Base-by-base conservation (phyloP, 2,329 filamentous ascomycete species). In the Penicillium sp. region DNA sequence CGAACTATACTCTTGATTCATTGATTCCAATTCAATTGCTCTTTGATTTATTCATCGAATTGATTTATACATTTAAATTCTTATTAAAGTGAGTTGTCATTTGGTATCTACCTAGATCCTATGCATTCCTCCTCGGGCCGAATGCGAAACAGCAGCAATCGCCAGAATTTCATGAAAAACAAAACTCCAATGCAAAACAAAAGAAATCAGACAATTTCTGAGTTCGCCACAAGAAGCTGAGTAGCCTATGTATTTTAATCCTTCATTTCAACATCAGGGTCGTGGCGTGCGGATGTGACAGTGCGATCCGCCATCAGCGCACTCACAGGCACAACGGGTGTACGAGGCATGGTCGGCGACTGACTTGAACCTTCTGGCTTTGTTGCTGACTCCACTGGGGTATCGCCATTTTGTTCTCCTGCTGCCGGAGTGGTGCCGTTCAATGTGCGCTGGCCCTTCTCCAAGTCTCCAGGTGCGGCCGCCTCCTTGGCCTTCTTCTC, bases 181-280 rank as follows among this genome's bases (percentile, higher is more conserved):
- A 47, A 57, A 63, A 66, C 59, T 63, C 62, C 62, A 57, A 64
- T 63, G 58, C 64, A 65, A 66, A 58, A 22, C 39, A 53, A 24
- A 55, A 52, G 48, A 51, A 48, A 43, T 41, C 41, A 52, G 52
- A 53, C 19, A 21, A 5, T 22, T 41, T 59, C 56, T 55, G 49
- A 58, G 57, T 47, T 29, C 52, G 48, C 46, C 48, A 48, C 55
- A 49, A 14, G 37, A 29, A 13, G 19, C 27, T 43, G 45, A 21
- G 16, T 11, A 29, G 19, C 31, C 21, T 11, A 53, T 19, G 19
- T n/a, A 10, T 26, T 39, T 60, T 33, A 61, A 51, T 63, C 65
- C 55, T 59, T 79, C 86, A 89, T 89, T 52, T 83, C 76, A 31
- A 88, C 82, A 67, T 88, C 85, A 9, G 71, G 77, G 58, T 84